Conservation (phyloP, 805 yeast genomes). For the Sugiyamaella lignohabitans region DNA sequence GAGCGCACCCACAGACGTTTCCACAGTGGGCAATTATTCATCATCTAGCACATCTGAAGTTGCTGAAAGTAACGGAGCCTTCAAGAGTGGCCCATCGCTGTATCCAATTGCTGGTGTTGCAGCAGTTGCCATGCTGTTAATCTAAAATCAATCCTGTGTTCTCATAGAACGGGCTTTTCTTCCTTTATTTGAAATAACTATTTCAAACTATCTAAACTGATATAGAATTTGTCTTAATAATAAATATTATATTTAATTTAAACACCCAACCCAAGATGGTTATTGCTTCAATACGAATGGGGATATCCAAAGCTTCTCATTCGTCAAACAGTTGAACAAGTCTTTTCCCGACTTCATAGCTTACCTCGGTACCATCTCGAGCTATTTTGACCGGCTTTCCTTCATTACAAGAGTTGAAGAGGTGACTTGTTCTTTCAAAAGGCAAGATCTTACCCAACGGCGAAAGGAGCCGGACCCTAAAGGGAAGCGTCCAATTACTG, state of each 20-base stretch:
- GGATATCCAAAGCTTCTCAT: too few relatives aligned
- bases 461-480: conserved; percentile 34
- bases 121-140: not conserved
- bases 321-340: conserved; percentile 28
- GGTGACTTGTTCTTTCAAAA: conserved; percentile 29
- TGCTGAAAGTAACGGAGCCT: not conserved
- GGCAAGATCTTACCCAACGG: conserved; percentile 23
- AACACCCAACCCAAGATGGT: too few relatives aligned
- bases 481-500: conserved; percentile 33
- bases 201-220: too few relatives aligned
- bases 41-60: not conserved
- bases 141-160: not conserved
- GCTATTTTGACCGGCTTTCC: conserved; percentile 38
- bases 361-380: conserved; percentile 37
- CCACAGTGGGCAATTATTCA: conserved; percentile 3
- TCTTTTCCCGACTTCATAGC: conserved; percentile 29
- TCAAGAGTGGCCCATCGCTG: not conserved
- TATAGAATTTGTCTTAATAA: too few relatives aligned
- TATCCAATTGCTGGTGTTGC: not conserved
- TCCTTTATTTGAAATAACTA: not conserved
- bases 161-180: not conserved
- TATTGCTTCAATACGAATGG: too few relatives aligned
- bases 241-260: too few relatives aligned
- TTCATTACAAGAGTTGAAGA: conserved; percentile 33
- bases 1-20: not conserved